phyloP scores from a whole-genome alignment of 805 yeast species.

The Candida suzukii region DNA sequence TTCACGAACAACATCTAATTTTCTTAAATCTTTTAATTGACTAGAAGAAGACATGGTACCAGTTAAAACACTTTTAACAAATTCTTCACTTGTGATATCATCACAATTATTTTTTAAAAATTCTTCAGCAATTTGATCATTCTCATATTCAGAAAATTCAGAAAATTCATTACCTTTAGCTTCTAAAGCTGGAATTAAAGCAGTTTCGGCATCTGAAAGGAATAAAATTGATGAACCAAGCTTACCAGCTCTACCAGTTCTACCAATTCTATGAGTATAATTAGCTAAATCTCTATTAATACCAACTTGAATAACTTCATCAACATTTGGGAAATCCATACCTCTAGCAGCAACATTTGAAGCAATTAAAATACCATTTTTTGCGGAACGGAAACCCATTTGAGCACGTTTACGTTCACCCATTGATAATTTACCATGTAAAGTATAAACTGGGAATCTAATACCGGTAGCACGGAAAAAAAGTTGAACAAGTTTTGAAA shows the following conservation, averaged over 20 bases:
- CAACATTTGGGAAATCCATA: slow-evolving; percentile 85
- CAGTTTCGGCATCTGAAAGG: slow-evolving; percentile 47
- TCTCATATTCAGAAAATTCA: slow-evolving; percentile 32
- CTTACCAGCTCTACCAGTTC: slow-evolving; percentile 91
- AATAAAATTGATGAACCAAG: slow-evolving; percentile 65
- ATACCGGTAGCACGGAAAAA: slow-evolving; percentile 11
- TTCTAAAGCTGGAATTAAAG: slow-evolving; percentile 44
- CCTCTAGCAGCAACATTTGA: slow-evolving; percentile 97
- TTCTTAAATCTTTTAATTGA: slow-evolving; percentile 22
- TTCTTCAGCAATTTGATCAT: slow-evolving; percentile 27
- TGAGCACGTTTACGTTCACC: slow-evolving; percentile 39
- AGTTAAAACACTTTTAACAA: slow-evolving; percentile 10
- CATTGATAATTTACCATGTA: slow-evolving; percentile 77
- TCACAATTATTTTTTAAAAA: slow-evolving; percentile 26
- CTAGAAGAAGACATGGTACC: slow-evolving; percentile 16
- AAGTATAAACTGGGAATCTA: slow-evolving; percentile 14
- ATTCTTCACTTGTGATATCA: slow-evolving; percentile 10
- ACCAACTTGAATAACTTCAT: slow-evolving; percentile 80
- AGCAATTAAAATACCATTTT: slow-evolving; percentile 59
- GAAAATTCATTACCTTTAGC: slow-evolving; percentile 50
- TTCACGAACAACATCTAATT: slow-evolving; percentile 25
- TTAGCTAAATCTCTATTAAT: slow-evolving; percentile 69
- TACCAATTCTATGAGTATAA: slow-evolving; percentile 88
- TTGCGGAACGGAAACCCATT: slow-evolving; percentile 24
- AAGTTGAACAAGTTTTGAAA: slow-evolving; percentile 33